Evolutionary conservation across 306 rosid genomes (phyloP).

Genomic region (Bauhinia variegata): DNA sequence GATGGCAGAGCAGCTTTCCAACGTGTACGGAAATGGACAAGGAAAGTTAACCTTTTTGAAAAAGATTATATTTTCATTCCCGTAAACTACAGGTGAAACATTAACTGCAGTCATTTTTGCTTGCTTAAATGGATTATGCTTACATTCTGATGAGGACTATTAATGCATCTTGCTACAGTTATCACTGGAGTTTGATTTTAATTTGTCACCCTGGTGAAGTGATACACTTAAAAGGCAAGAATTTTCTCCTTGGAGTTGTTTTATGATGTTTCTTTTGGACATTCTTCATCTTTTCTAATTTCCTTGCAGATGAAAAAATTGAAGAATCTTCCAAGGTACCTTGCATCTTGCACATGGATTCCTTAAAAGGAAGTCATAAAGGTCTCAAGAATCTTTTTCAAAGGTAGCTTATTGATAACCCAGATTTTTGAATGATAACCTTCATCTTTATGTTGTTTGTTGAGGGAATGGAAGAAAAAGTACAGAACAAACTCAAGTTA

Average conservation of each 20-base stretch:
- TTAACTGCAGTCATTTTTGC: slow-evolving; percentile 16
- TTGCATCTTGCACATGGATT: slow-evolving; percentile 84
- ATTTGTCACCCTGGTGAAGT: slow-evolving; percentile 76
- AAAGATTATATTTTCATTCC: slow-evolving; percentile 75
- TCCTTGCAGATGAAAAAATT: slow-evolving; percentile 51
- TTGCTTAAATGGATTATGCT: slow-evolving; percentile 21
- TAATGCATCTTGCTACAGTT: slow-evolving; percentile 48
- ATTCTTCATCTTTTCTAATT: slow-evolving; percentile 27
- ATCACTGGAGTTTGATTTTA: slow-evolving; percentile 80
- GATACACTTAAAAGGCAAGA: slow-evolving; percentile 49
- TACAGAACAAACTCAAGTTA: slow-evolving; percentile 1
- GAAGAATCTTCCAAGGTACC: slow-evolving; percentile 55
- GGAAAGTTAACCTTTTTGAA: slow-evolving; percentile 64
- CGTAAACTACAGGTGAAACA: slow-evolving; percentile 65
- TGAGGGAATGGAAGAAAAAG: not conserved
- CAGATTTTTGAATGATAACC: slow-evolving; percentile 9
- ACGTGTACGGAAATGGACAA: slow-evolving; percentile 71
- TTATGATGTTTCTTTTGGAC: slow-evolving; percentile 26
- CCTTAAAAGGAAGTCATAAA: slow-evolving; percentile 69
- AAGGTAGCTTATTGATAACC: slow-evolving; percentile 52
- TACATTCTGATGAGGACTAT: slow-evolving; percentile 28
- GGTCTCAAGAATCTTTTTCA: slow-evolving; percentile 65
- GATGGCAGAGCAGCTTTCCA: slow-evolving; percentile 69
- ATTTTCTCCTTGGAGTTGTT: slow-evolving; percentile 31
- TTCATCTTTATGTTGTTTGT: no score